Percentiles rank a stretch among this genome's conserved stretches.
Conservation (phyloP, 768 basidiomycete genomes). For the Steccherinum ochraceum region DNA sequence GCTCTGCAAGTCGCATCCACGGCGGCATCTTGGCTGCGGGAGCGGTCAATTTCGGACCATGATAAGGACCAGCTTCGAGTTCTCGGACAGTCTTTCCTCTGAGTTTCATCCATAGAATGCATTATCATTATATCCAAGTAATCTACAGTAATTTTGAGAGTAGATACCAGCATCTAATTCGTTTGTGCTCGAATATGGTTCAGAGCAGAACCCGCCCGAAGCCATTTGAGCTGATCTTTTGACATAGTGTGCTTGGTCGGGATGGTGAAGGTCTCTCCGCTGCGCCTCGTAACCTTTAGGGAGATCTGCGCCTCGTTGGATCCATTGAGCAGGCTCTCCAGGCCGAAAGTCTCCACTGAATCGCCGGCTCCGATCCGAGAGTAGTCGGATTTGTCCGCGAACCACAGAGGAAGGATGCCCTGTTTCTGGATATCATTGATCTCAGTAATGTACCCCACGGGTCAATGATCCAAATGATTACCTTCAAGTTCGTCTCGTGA, state of each 20-base stretch:
- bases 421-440: slow-evolving; percentile 90
- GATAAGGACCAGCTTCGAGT: slow-evolving; percentile 8
- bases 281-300: slow-evolving; percentile 59
- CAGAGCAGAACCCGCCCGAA: slow-evolving; percentile 81
- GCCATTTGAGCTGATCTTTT: slow-evolving; percentile 84
- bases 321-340: slow-evolving; percentile 55
- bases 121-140: slow-evolving; percentile 2
- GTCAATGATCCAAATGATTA: too few relatives aligned
- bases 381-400: slow-evolving; percentile 83
- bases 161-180: slow-evolving; percentile 8
- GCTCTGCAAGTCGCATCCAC: slow-evolving; percentile 57
- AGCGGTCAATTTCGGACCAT: slow-evolving; percentile 2
- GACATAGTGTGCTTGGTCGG: slow-evolving; percentile 86
- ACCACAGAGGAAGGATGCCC: slow-evolving; percentile 95
- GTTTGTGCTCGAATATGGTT: slow-evolving; percentile 77
- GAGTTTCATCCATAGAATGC: neutral
- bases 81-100: slow-evolving; percentile 12
- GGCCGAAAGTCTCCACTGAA: slow-evolving; percentile 74
- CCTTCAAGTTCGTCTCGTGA: slow-evolving; percentile 96
- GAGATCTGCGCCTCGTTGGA: slow-evolving; percentile 35
- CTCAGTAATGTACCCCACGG: too few relatives aligned
- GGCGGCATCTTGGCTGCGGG: slow-evolving; percentile 37
- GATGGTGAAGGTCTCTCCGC: slow-evolving; percentile 62
- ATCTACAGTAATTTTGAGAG: slow-evolving; percentile 2
- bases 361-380: slow-evolving; percentile 78